Evolutionary conservation across 2,329 filamentous ascomycete species (phyloP), one percentile per base, ranked within the genome.

Genomic region (Microascus cirrosus): DNA sequence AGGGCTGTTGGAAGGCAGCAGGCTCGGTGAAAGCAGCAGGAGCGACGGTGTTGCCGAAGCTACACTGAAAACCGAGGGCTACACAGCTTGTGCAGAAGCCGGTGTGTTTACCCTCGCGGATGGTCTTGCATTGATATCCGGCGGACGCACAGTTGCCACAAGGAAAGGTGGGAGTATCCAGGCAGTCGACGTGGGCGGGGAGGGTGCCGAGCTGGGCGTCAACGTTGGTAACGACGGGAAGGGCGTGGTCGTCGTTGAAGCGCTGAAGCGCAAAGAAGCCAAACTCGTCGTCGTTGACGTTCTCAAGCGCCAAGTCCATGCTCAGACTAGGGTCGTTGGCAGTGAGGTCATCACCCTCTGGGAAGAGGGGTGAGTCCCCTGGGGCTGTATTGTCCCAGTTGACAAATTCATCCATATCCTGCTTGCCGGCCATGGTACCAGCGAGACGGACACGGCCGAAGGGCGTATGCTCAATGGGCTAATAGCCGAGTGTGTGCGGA

Each of bases 51-150:
- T 25, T 62, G 24, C 74, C 79, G 61, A 84, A 79, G 68, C 81
- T 85, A 68, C 82, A 85, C 42, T 77, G 74, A 62, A 77, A 72
- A n/a, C 75, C 73, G 36, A 85, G 70, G 15, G 82, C 82, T 53
- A 85, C 80, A 63, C 83, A 85, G 63, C 77, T 82, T 34, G 82
- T 85, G 64, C 82, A 85, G 62, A 80, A 83, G 60, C 80, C 80
- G 68, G 76, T 80, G 65, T 80, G 78, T 63, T 74, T 73, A 77
- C 81, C 82, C 68, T 85, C 82, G 36, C 75, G 69, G 59, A 85
- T 81, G 36, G 73, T 74, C 69, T 85, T 85, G 75, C 82, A 85
- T 50, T 81, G 74, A 64, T 80, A 83, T 36, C 77, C 75, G 53
- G 77, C 77, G 4, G 73, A 64, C 51, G 72, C 66, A 62, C 82